Conservation (phyloP, 768 basidiomycete genomes). For the Suillus weaverae region DNA sequence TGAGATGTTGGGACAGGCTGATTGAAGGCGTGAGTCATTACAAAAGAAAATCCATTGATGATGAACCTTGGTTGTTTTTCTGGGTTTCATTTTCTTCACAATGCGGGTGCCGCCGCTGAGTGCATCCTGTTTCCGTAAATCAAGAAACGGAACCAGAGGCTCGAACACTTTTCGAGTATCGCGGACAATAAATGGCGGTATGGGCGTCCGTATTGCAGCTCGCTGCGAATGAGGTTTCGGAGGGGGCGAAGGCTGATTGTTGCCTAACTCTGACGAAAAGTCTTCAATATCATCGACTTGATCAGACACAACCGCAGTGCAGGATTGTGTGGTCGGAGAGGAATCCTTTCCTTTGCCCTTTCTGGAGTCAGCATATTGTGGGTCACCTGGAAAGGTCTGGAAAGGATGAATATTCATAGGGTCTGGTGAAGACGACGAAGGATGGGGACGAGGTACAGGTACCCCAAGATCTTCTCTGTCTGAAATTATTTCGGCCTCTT, state of each 20-base stretch:
- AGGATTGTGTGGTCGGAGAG: neutral
- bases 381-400: constrained; percentile 18
- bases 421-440: constrained; percentile 25
- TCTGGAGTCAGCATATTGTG: neutral
- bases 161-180: constrained; percentile 16
- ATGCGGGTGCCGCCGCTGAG: neutral
- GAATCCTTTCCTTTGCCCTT: constrained; percentile 24
- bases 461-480: constrained; percentile 23
- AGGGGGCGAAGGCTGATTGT: neutral
- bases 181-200: constrained; percentile 13
- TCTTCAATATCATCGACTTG: constrained; percentile 7
- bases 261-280: constrained; percentile 23
- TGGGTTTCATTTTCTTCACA: constrained; percentile 26
- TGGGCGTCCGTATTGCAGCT: constrained; percentile 10
- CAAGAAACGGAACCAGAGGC: neutral
- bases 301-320: constrained; percentile 5
- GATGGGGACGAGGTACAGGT: constrained; percentile 15
- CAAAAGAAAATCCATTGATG: neutral
- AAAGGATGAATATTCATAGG: constrained; percentile 23
- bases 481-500: constrained; percentile 23
- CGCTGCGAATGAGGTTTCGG: neutral
- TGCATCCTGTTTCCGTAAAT: constrained; percentile 8
- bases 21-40: neutral
- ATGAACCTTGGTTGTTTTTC: constrained; percentile 21
- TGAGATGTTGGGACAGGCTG: neutral